These are phyloP conservation scores for Hericium coralloides DNA, from an alignment of 768 basidiomycete genomes.

Conservation along the genomic window DNA sequence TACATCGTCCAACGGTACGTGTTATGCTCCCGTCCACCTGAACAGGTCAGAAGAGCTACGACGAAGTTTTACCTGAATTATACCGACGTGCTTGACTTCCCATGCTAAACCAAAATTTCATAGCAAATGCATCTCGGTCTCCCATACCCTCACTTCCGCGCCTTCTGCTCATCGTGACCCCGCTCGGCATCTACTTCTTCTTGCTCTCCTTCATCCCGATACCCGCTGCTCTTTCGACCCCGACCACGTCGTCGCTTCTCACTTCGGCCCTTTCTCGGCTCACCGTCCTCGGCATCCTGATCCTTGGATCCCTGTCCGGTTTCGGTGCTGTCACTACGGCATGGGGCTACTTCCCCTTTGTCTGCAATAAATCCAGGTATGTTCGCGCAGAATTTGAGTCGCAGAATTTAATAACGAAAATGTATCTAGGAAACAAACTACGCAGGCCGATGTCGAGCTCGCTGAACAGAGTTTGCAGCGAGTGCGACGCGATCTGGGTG, in stretches of 20 bases:
- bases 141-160: constrained; percentile 1
- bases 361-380: constrained; percentile 22
- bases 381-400: constrained; percentile 1
- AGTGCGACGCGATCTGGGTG: constrained; percentile 47
- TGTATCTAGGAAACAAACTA: constrained; percentile 27
- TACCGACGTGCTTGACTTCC: background rate
- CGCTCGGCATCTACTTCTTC: constrained; percentile 39
- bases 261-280: constrained; percentile 46
- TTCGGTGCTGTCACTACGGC: constrained; percentile 66
- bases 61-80: no score
- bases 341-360: constrained; percentile 48
- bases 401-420: background rate
- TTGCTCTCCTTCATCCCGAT: constrained; percentile 61
- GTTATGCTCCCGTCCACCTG: background rate
- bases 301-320: constrained; percentile 75
- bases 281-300: constrained; percentile 65
- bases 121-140: background rate
- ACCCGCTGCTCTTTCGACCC: constrained; percentile 34
- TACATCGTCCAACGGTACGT: constrained; percentile 5
- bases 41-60: no score
- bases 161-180: constrained; percentile 2
- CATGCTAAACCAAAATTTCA: background rate
- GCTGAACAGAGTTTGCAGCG: constrained; percentile 52
- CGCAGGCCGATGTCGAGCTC: constrained; percentile 42
- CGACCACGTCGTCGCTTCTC: constrained; percentile 26